Evolutionary conservation across 768 basidiomycete species (phyloP).

Genomic region (Lentinula detonsa): DNA sequence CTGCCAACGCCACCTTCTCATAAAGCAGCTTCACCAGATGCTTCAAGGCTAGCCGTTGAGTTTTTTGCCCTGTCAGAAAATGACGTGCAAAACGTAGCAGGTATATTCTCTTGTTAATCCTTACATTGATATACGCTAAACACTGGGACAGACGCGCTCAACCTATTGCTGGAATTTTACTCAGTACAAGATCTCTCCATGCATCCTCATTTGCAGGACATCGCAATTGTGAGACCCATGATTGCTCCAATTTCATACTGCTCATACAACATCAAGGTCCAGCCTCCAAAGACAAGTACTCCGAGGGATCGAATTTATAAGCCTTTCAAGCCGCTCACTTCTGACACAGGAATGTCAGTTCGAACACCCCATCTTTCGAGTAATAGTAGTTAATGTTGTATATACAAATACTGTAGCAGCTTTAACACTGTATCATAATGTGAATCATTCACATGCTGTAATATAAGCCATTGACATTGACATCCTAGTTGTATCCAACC

Average conservation of each 20-base stretch:
- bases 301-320: slow-evolving; percentile 33
- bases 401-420: too few species aligned
- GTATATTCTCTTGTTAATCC: slow-evolving; percentile 27
- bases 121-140: background rate
- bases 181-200: slow-evolving; percentile 48
- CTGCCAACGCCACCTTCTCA: slow-evolving; percentile 79
- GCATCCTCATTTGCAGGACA: slow-evolving; percentile 43
- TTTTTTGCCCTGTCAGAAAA: slow-evolving; percentile 56
- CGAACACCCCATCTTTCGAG: background rate
- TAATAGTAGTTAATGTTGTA: background rate
- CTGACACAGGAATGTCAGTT: background rate
- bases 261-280: slow-evolving; percentile 29
- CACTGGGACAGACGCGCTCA: slow-evolving; percentile 47
- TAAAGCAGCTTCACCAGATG: slow-evolving; percentile 67
- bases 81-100: slow-evolving; percentile 55
- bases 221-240: slow-evolving; percentile 40
- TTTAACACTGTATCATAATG: too few species aligned
- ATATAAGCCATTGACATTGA: too few species aligned
- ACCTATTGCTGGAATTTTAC: slow-evolving; percentile 71
- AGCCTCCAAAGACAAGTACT: slow-evolving; percentile 35
- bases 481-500: background rate
- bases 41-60: slow-evolving; percentile 60
- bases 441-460: too few species aligned
- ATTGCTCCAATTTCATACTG: slow-evolving; percentile 1
- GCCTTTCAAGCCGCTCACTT: slow-evolving; percentile 24